A percentile compares a stretch with the other conserved stretches of the same genome.
Conservation (phyloP, 148 eudicot species). For the Spergularia bocconei region DNA sequence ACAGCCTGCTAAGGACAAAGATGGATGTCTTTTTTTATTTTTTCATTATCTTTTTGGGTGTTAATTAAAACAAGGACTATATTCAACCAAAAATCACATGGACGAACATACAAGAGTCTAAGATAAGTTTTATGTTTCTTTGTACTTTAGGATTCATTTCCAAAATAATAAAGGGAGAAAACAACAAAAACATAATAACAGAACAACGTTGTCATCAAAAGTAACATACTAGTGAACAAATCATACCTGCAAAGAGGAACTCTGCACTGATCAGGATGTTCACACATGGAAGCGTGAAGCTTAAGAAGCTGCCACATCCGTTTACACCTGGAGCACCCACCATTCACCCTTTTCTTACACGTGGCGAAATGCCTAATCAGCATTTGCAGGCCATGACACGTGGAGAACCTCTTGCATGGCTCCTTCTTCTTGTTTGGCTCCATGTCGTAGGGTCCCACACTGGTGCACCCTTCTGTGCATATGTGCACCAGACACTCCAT, state of each 20-base stretch:
- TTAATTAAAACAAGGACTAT: no score
- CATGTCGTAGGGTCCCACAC: slow-evolving; percentile 72
- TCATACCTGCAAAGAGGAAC: slow-evolving; percentile 89
- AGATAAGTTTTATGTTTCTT: no score
- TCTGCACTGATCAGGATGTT: slow-evolving; percentile 59
- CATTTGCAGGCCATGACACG: slow-evolving; percentile 74
- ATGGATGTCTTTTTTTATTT: background rate
- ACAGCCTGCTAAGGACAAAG: background rate
- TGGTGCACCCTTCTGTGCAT: slow-evolving; percentile 84
- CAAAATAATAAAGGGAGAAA: background rate
- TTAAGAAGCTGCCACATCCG: slow-evolving; percentile 88
- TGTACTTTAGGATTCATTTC: background rate
- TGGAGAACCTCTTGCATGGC: slow-evolving; percentile 67
- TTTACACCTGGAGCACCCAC: slow-evolving; percentile 69
- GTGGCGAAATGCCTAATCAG: slow-evolving; percentile 69
- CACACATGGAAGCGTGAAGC: slow-evolving; percentile 78
- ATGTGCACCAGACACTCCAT: slow-evolving; percentile 91
- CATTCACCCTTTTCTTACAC: slow-evolving; percentile 71
- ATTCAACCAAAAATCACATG: background rate
- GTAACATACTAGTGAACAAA: background rate
- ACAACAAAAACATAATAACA: background rate
- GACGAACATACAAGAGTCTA: background rate
- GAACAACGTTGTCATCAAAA: background rate
- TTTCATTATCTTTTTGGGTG: background rate
- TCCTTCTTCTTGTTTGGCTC: slow-evolving; percentile 50